Base-by-base conservation (phyloP, 805 yeast species). In the Clavispora phyllophila region DNA sequence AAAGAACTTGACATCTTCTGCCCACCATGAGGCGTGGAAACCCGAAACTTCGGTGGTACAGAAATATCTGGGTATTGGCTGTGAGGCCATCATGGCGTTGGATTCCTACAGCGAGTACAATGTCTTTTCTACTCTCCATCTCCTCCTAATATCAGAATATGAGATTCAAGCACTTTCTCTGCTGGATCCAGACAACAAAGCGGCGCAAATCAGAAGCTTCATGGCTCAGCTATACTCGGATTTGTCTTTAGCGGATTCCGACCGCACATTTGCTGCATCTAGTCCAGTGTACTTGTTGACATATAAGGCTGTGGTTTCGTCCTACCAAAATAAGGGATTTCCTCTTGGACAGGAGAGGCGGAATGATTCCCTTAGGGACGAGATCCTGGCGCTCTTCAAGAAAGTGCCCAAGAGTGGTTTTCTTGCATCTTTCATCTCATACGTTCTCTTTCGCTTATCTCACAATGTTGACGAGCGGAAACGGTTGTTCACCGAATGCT, bases 71-170 rank as follows among this genome's bases (percentile, higher is more conserved):
- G 66, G 63, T 9, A 39, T 62, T 5, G 66, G 67, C 3, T 51
- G 56, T 24, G 60, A 57, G 22, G 19, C 46, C 5, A 33, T 54
- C 8, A 48, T 47, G 7, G 52, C 56, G n/a, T 39, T 34, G 37
- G 50, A 38, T 4, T 46, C 48, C n/a, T 49, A 50, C 36, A 61
- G 48, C 41, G 73, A 68, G 29, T 46, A 66, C 19, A 56, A 44
- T 40, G 49, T 63, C 2, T 63, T 43, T 37, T 54, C 71, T 8
- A 49, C 61, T 3, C 37, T 66, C 8, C 66, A 65, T 41, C 52
- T 66, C 20, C 43, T 61, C 37, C 43, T 57, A 0, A 47, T 65
- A 9, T 47, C 51, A 24, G 60, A 60, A 39, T 62, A 50, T 40
- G 65, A 60, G 36, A 32, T 48, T 14, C n/a, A 22, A 25, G 17